phyloP scores from a whole-genome alignment of 2,329 filamentous ascomycete genomes.

The Trematosphaeria pertusa region DNA sequence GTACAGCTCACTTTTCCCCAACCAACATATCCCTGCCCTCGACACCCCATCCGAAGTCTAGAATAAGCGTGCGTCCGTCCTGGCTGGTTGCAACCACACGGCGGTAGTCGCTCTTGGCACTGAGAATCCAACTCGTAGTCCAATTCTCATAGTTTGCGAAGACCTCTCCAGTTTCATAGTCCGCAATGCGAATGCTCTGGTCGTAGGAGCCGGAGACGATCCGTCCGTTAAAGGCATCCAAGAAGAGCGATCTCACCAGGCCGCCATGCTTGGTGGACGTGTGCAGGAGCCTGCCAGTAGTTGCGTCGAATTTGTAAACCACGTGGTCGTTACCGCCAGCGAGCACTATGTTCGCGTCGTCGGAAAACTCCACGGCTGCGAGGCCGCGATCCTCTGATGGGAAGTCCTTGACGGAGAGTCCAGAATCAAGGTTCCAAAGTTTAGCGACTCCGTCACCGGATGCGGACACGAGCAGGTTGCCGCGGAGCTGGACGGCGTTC shows the following conservation, averaged over 20 bases:
- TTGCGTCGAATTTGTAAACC: slow-evolving; percentile 95
- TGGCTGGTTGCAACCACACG: slow-evolving; percentile 95
- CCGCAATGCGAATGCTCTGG: slow-evolving; percentile 92
- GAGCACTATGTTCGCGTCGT: slow-evolving; percentile 91
- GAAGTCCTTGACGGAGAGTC: slow-evolving; percentile 89
- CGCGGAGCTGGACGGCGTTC: slow-evolving; percentile 94
- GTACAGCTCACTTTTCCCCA: slow-evolving; percentile 12
- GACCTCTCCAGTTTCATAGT: slow-evolving; percentile 79
- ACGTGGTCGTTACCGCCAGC: slow-evolving; percentile 95
- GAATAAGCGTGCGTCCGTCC: slow-evolving; percentile 87
- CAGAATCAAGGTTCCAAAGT: slow-evolving; percentile 92
- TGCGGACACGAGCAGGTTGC: slow-evolving; percentile 90
- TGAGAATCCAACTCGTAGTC: slow-evolving; percentile 96
- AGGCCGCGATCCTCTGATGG: slow-evolving; percentile 88
- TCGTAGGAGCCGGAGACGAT: slow-evolving; percentile 95
- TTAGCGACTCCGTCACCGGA: slow-evolving; percentile 93
- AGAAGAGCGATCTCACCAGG: slow-evolving; percentile 87
- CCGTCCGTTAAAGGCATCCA: slow-evolving; percentile 84
- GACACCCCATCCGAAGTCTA: slow-evolving; percentile 81
- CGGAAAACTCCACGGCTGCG: slow-evolving; percentile 93
- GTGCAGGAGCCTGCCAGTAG: slow-evolving; percentile 82
- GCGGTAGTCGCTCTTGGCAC: slow-evolving; percentile 93
- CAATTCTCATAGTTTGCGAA: slow-evolving; percentile 89
- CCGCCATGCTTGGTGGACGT: slow-evolving; percentile 83
- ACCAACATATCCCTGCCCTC: slow-evolving; percentile 60